These are phyloP conservation scores for Penicillium alfredii DNA, from an alignment of 495 filamentous ascomycete species.

Conservation along the genomic window DNA sequence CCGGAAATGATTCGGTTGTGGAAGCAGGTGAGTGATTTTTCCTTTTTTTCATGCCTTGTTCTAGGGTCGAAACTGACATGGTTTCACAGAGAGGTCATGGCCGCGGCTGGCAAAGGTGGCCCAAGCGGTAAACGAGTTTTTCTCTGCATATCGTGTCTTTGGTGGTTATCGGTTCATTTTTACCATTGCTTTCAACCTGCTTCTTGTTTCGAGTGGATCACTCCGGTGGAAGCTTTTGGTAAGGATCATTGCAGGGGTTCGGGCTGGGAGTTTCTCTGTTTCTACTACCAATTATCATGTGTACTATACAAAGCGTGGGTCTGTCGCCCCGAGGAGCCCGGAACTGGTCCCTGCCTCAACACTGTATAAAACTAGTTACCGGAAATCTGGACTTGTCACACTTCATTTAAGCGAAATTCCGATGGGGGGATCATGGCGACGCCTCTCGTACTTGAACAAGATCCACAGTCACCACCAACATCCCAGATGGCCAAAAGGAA, in stretches of 20 bases:
- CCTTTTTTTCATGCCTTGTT: neutral
- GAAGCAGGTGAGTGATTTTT: slow-evolving; percentile 68
- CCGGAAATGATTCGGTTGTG: slow-evolving; percentile 81
- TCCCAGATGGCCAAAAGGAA: too few relatives aligned
- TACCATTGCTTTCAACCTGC: slow-evolving; percentile 17
- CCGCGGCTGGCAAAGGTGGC: slow-evolving; percentile 86
- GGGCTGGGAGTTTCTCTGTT: neutral
- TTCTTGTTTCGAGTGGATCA: neutral
- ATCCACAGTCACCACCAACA: too few relatives aligned
- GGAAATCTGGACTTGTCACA: too few relatives aligned
- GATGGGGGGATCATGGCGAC: too few relatives aligned
- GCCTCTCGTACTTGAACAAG: too few relatives aligned
- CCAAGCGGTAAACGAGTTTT: slow-evolving; percentile 44
- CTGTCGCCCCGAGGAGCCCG: too few relatives aligned
- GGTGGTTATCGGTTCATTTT: slow-evolving; percentile 9
- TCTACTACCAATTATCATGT: neutral
- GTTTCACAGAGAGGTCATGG: slow-evolving; percentile 68
- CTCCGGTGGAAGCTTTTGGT: neutral
- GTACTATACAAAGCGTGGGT: neutral
- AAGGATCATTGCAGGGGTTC: neutral
- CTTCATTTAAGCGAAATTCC: too few relatives aligned
- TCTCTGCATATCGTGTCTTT: slow-evolving; percentile 10
- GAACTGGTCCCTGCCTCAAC: too few relatives aligned
- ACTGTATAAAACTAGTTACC: too few relatives aligned
- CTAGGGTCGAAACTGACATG: slow-evolving; percentile 21